phyloP scores from a whole-genome alignment of 495 filamentous ascomycete genomes.

The Lasiosphaeriaceae sp. region DNA sequence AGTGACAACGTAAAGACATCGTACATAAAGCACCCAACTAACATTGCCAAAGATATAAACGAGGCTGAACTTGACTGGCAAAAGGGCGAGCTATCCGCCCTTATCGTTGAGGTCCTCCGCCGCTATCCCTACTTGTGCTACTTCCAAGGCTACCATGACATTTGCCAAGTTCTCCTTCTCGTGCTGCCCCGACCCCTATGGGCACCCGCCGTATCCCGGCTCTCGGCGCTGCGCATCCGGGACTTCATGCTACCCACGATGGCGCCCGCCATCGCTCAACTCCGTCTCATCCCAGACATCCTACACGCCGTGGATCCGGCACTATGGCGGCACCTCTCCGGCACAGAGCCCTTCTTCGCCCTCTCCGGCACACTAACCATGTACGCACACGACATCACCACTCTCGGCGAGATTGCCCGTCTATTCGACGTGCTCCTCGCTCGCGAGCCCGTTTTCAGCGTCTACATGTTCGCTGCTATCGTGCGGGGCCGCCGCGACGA shows the following conservation, averaged over 20 bases:
- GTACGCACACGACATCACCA: slow-evolving; percentile 93
- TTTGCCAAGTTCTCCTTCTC: slow-evolving; percentile 91
- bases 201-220: slow-evolving; percentile 59
- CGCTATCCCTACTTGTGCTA: slow-evolving; percentile 84
- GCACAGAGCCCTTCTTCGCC: slow-evolving; percentile 85
- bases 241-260: slow-evolving; percentile 97
- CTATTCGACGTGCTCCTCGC: slow-evolving; percentile 90
- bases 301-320: slow-evolving; percentile 62
- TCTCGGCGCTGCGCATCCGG: slow-evolving; percentile 84
- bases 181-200: slow-evolving; percentile 58
- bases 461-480: slow-evolving; percentile 91
- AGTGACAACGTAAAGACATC: background rate
- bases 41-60: slow-evolving; percentile 16
- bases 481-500: slow-evolving; percentile 74
- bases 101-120: slow-evolving; percentile 75
- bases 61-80: slow-evolving; percentile 59
- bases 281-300: slow-evolving; percentile 79
- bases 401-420: slow-evolving; percentile 80
- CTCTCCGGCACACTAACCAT: slow-evolving; percentile 85
- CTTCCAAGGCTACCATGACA: slow-evolving; percentile 98
- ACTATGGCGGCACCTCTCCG: slow-evolving; percentile 67
- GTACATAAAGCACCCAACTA: no score
- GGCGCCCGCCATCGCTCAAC: slow-evolving; percentile 73
- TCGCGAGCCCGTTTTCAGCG: slow-evolving; percentile 72
- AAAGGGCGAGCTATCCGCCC: slow-evolving; percentile 65